Conservation (phyloP, 1,284 basidiomycete genomes). For the Xerocomus tenax region DNA sequence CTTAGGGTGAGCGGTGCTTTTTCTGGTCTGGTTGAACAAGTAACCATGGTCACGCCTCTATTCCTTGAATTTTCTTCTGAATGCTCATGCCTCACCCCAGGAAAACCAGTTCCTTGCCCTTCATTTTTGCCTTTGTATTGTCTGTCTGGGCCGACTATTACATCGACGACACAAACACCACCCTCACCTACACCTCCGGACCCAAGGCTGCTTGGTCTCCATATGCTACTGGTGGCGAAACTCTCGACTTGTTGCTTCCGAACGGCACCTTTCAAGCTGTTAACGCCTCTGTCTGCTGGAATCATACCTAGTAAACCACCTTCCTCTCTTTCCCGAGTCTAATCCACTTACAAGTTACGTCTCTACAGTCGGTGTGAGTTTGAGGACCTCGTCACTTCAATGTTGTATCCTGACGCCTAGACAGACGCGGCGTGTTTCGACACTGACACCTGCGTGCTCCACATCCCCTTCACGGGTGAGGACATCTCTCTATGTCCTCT, state of each 20-base stretch:
- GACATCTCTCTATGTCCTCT: neutral
- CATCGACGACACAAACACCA: slow-evolving; percentile 22
- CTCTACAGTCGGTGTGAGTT: slow-evolving; percentile 17
- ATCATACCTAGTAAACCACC: slow-evolving; percentile 19
- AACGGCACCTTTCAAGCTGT: slow-evolving; percentile 17
- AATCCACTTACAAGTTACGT: slow-evolving; percentile 3
- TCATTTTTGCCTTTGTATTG: slow-evolving; percentile 4
- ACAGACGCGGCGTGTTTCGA: slow-evolving; percentile 20
- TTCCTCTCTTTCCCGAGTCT: neutral
- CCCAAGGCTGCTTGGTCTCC: slow-evolving; percentile 21
- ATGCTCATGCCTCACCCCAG: slow-evolving; percentile 1
- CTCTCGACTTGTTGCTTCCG: slow-evolving; percentile 17
- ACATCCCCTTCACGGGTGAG: slow-evolving; percentile 21
- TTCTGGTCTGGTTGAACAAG: neutral
- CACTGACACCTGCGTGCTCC: slow-evolving; percentile 16
- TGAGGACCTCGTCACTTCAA: neutral
- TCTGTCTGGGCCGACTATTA: slow-evolving; percentile 17
- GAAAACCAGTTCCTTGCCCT: neutral
- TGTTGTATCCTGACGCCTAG: neutral
- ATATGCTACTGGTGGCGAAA: slow-evolving; percentile 6
- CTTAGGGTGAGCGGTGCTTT: too few species aligned
- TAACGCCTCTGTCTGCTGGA: slow-evolving; percentile 20
- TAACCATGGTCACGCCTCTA: neutral
- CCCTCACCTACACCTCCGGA: slow-evolving; percentile 19
- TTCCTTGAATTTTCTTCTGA: neutral